Percentiles rank a stretch among this genome's conserved stretches.
Conservation (phyloP, 2,329 filamentous ascomycete species). For the Triangularia setosa region DNA sequence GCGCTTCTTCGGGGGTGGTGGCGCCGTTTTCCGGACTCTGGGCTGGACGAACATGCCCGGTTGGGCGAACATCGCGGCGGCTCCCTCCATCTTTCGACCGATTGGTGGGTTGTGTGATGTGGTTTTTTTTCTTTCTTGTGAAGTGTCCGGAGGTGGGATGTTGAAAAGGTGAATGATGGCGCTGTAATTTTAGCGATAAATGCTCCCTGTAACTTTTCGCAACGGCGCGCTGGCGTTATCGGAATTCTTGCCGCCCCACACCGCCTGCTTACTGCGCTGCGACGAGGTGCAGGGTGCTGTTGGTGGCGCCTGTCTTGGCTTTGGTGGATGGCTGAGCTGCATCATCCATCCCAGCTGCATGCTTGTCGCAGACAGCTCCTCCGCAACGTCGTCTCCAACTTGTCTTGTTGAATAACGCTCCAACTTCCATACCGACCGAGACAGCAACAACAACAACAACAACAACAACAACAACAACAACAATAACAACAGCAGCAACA, state of each 20-base stretch:
- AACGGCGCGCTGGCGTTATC: constrained; percentile 15
- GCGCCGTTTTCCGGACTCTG: constrained; percentile 52
- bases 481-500: too few relatives aligned
- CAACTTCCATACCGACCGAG: background rate
- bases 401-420: background rate
- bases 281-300: background rate
- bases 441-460: too few relatives aligned
- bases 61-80: background rate
- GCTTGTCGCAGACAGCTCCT: constrained; percentile 1
- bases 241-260: constrained; percentile 20
- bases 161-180: background rate
- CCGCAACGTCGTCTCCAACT: background rate
- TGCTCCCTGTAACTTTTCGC: background rate
- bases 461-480: too few relatives aligned
- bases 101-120: background rate
- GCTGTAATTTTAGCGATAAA: constrained; percentile 22
- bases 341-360: constrained; percentile 13
- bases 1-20: constrained; percentile 63
- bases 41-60: constrained; percentile 49
- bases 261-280: constrained; percentile 14
- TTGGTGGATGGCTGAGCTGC: constrained; percentile 8
- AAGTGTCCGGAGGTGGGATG: background rate
- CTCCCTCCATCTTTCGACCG: background rate
- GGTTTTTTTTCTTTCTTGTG: background rate
- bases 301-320: constrained; percentile 6